Evolutionary conservation across 2,329 filamentous ascomycete genomes (phyloP).

Genomic region (Gyromitra esculenta): DNA sequence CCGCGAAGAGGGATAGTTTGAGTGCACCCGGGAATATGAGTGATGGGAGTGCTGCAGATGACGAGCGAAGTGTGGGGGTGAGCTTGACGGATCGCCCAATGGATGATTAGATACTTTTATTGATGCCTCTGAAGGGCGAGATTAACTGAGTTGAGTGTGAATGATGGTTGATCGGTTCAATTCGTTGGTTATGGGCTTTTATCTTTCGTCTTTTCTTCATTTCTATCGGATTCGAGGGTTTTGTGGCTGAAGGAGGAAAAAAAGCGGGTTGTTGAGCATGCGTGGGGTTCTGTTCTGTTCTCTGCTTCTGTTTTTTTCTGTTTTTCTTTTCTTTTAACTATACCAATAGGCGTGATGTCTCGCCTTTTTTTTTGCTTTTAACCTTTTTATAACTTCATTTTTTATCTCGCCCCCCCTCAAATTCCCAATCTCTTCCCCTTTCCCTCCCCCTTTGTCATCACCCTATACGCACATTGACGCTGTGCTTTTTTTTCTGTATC

Average conservation of each 20-base stretch:
- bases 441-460: not conserved
- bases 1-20: constrained; percentile 55
- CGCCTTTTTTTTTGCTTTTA: constrained; percentile 9
- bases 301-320: constrained; percentile 14
- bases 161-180: not conserved
- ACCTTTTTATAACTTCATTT: constrained; percentile 22
- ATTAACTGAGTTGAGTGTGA: constrained; percentile 13
- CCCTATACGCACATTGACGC: constrained; percentile 25
- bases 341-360: constrained; percentile 34
- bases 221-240: constrained; percentile 24
- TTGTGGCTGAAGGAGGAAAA: constrained; percentile 20
- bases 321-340: constrained; percentile 25
- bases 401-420: not conserved
- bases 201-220: constrained; percentile 27
- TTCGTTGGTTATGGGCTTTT: constrained; percentile 27
- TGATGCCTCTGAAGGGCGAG: constrained; percentile 12
- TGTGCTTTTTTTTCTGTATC: constrained; percentile 39
- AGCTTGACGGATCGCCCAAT: constrained; percentile 79
- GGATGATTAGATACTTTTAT: constrained; percentile 68
- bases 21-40: constrained; percentile 61
- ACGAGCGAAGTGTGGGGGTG: constrained; percentile 64
- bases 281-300: constrained; percentile 22
- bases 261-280: constrained; percentile 25
- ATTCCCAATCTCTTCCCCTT: not conserved
- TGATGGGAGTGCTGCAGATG: constrained; percentile 56